Conservation (phyloP, 2,329 filamentous ascomycete genomes). For the Blastomyces gilchristii region DNA sequence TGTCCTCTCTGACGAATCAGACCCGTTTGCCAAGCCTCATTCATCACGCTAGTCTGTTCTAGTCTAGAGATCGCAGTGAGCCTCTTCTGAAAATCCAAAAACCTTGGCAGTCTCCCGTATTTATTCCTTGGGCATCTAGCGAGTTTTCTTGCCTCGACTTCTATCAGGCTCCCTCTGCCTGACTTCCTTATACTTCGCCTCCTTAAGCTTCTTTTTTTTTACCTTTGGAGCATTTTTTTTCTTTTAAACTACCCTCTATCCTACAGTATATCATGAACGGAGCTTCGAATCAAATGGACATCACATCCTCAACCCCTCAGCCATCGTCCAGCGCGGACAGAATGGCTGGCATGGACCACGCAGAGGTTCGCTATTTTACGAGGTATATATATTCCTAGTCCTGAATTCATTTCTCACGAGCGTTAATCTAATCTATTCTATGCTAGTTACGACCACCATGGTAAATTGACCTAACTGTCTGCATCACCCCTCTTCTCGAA, state of each 20-base stretch:
- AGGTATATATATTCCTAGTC: conserved; percentile 49
- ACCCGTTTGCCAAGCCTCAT: not conserved
- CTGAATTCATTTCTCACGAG: conserved; percentile 5
- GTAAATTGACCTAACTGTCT: conserved; percentile 43
- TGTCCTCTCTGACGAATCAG: not conserved
- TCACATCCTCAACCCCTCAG: conserved; percentile 19
- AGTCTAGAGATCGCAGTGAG: not conserved
- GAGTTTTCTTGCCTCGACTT: conserved; percentile 1
- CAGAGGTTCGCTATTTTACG: conserved; percentile 99
- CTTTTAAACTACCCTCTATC: not conserved
- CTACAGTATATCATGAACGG: conserved; percentile 22
- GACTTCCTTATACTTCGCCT: not conserved
- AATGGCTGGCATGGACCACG: conserved; percentile 63
- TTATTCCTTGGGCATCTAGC: not conserved
- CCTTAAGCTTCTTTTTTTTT: not conserved
- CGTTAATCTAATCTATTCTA: conserved; percentile 14
- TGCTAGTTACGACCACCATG: conserved; percentile 90
- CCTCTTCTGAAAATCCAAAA: conserved; percentile 2
- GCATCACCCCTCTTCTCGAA: conserved; percentile 17
- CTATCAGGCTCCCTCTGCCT: not conserved
- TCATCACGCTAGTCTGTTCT: not conserved
- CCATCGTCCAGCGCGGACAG: conserved; percentile 34
- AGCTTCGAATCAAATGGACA: conserved; percentile 14
- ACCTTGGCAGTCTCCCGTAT: not conserved
- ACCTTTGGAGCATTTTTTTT: not conserved